These are phyloP conservation scores for Schizothecium vesticola DNA, from an alignment of 495 filamentous ascomycete species.

Conservation along the genomic window DNA sequence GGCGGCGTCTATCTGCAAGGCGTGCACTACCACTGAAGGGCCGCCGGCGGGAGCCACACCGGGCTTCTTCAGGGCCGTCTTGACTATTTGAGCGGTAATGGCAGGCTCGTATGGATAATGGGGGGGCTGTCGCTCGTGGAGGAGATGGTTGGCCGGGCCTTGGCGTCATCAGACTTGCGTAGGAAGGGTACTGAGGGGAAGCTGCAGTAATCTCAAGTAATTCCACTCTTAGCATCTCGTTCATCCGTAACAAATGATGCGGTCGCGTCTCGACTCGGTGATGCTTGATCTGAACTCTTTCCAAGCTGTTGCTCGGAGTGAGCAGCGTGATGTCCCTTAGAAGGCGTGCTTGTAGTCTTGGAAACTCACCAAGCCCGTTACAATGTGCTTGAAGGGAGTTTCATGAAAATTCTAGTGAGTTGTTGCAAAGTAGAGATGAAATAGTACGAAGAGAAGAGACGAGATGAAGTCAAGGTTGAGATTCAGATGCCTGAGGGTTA, in stretches of 20 bases:
- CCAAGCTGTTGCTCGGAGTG: background rate
- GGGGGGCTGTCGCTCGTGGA: background rate
- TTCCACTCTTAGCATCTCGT: background rate
- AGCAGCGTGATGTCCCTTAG: too few relatives aligned
- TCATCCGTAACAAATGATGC: background rate
- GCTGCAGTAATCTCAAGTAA: background rate
- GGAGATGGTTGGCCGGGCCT: background rate
- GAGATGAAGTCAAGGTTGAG: background rate
- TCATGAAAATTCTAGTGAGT: background rate
- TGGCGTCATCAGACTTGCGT: background rate
- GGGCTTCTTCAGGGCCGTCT: background rate
- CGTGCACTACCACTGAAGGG: background rate
- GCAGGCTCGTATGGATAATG: background rate
- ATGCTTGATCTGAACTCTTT: background rate
- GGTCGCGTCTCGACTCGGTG: too few relatives aligned
- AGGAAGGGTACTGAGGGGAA: background rate
- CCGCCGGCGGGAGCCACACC: background rate
- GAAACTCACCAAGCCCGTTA: background rate
- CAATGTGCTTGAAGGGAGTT: background rate
- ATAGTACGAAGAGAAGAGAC: background rate
- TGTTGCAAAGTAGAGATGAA: background rate
- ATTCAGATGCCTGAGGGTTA: background rate
- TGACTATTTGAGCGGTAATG: background rate
- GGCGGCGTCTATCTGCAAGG: background rate
- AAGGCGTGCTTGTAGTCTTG: background rate